Percentiles rank a stretch among this genome's conserved stretches.
These are phyloP conservation scores for Actinidia arguta DNA, from an alignment of 179 eudicot genomes.

Conservation along the genomic window DNA sequence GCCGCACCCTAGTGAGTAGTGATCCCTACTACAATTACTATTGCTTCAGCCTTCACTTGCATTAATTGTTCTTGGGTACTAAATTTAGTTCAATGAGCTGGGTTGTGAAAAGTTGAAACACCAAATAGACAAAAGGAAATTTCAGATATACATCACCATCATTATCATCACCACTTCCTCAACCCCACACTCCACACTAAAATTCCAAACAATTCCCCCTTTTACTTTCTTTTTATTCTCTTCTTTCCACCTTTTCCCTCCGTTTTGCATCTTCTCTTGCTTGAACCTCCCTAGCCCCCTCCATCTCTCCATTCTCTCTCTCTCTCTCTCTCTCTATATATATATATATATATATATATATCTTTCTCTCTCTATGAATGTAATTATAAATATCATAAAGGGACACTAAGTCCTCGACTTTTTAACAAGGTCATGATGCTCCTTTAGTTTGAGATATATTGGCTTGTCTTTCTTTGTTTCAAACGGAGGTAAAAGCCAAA, in stretches of 20 bases:
- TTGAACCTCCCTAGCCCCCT: slow-evolving; percentile 18
- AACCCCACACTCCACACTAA: slow-evolving; percentile 22
- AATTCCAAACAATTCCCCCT: slow-evolving; percentile 41
- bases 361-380: not conserved
- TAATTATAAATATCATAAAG: not conserved
- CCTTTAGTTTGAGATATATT: slow-evolving; percentile 20
- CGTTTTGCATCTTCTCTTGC: slow-evolving; percentile 15
- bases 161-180: slow-evolving; percentile 34
- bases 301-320: slow-evolving; percentile 18
- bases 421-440: slow-evolving; percentile 35
- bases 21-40: not conserved
- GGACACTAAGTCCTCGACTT: slow-evolving; percentile 33
- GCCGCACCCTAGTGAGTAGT: not conserved
- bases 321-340: slow-evolving; percentile 21
- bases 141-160: slow-evolving; percentile 24
- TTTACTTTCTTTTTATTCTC: slow-evolving; percentile 20
- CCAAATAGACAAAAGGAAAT: slow-evolving; percentile 7
- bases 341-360: too few species aligned
- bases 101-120: slow-evolving; percentile 13
- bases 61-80: not conserved
- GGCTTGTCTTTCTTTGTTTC: slow-evolving; percentile 10
- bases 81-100: not conserved
- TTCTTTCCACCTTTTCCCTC: slow-evolving; percentile 19
- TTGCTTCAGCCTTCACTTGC: not conserved
- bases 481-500: slow-evolving; percentile 13